Evolutionary conservation across 164 flowering plant genomes (phyloP).

Genomic region (Cinnamomum chago): DNA sequence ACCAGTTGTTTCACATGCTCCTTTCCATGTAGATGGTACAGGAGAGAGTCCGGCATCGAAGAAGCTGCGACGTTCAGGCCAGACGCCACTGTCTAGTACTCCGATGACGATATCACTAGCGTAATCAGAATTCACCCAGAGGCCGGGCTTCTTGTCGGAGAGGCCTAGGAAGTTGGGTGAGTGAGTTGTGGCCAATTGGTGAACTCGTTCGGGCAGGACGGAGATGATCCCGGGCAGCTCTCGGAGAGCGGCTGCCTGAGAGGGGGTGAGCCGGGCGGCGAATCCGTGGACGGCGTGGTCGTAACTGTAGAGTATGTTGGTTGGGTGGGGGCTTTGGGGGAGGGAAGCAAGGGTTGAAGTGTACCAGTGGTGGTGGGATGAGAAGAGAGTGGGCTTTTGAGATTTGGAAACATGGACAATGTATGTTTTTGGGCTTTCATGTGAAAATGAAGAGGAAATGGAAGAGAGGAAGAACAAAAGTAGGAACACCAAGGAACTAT

Average conservation of each 20-base stretch:
- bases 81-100: slow-evolving; percentile 79
- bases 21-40: slow-evolving; percentile 61
- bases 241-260: slow-evolving; percentile 43
- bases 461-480: slow-evolving; percentile 4
- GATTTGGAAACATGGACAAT: slow-evolving; percentile 26
- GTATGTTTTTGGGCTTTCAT: slow-evolving; percentile 9
- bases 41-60: slow-evolving; percentile 43
- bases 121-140: slow-evolving; percentile 65
- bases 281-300: slow-evolving; percentile 68
- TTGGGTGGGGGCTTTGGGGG: slow-evolving; percentile 12
- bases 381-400: slow-evolving; percentile 17
- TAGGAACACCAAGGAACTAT: not conserved
- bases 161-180: slow-evolving; percentile 71
- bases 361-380: slow-evolving; percentile 25
- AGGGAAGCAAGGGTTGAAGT: slow-evolving; percentile 16
- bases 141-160: slow-evolving; percentile 35
- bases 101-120: slow-evolving; percentile 74
- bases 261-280: slow-evolving; percentile 59
- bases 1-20: slow-evolving; percentile 38
- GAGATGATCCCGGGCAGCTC: slow-evolving; percentile 46
- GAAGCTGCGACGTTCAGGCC: slow-evolving; percentile 78
- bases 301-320: slow-evolving; percentile 19
- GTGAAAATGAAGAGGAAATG: not conserved
- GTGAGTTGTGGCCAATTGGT: slow-evolving; percentile 65
- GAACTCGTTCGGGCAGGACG: slow-evolving; percentile 47